phyloP scores from a whole-genome alignment of 257 asterid species.

The Solanum etuberosum region DNA sequence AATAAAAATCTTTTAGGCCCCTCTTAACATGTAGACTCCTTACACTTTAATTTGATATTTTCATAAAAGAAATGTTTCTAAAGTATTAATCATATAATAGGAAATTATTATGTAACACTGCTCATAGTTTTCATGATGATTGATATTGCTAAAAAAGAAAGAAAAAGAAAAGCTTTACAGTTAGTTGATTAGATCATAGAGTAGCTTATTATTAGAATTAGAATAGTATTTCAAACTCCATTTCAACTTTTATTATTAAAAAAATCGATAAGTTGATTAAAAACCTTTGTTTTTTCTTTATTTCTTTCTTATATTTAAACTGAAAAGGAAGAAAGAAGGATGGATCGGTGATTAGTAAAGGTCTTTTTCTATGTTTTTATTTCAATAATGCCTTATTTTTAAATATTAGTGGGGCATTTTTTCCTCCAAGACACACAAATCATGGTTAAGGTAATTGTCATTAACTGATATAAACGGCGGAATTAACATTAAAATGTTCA shows the following conservation, averaged over 20 bases:
- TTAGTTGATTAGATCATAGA: not conserved
- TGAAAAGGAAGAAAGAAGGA: not conserved
- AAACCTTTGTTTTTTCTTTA: not conserved
- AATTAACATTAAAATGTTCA: not conserved
- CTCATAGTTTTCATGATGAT: not conserved
- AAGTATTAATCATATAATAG: not conserved
- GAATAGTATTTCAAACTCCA: not conserved
- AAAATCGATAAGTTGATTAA: not conserved
- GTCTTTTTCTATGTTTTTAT: not conserved
- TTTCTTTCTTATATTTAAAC: not conserved
- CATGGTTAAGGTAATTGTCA: not conserved
- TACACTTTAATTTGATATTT: not conserved
- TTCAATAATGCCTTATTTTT: not conserved
- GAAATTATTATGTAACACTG: not conserved
- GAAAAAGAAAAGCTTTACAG: not conserved
- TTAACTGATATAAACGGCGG: not conserved
- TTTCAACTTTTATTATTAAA: not conserved
- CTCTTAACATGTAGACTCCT: not conserved
- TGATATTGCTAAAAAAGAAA: not conserved
- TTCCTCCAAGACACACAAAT: not conserved
- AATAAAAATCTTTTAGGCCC: not conserved
- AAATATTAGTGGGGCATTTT: not conserved
- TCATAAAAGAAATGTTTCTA: not conserved
- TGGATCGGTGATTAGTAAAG: not conserved
- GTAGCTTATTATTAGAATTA: not conserved